A percentile compares a stretch with the other conserved stretches of the same genome.
Evolutionary conservation across 805 yeast genomes (phyloP).

Genomic region (Candida odintsovae): DNA sequence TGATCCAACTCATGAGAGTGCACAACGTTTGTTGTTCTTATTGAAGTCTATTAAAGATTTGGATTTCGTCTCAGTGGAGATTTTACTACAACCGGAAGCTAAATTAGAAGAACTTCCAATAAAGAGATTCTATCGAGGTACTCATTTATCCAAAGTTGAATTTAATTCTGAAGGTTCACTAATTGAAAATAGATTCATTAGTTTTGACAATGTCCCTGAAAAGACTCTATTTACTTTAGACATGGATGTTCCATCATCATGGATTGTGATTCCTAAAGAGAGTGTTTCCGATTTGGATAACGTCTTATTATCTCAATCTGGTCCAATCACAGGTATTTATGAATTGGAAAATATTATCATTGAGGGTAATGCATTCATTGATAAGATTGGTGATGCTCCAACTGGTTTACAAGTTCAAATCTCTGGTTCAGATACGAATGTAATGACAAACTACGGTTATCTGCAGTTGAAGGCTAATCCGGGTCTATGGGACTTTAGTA

Average conservation of each 20-base stretch:
- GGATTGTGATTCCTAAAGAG: constrained; percentile 56
- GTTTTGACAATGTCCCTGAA: constrained; percentile 45
- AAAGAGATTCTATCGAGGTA: constrained; percentile 53
- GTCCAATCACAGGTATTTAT: constrained; percentile 38
- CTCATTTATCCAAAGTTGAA: constrained; percentile 29
- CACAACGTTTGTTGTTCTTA: constrained; percentile 58
- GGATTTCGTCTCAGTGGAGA: constrained; percentile 44
- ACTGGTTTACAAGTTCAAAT: constrained; percentile 20
- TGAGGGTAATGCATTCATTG: constrained; percentile 64
- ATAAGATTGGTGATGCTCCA: constrained; percentile 18
- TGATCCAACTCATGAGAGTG: constrained; percentile 66
- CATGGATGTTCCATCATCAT: constrained; percentile 55
- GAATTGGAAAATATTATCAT: constrained; percentile 50
- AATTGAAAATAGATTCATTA: constrained; percentile 23
- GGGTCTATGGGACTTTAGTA: constrained; percentile 55
- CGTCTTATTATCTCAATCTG: constrained; percentile 35
- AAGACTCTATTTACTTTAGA: constrained; percentile 48
- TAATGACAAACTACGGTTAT: constrained; percentile 82
- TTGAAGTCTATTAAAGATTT: constrained; percentile 36
- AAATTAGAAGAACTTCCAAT: constrained; percentile 38
- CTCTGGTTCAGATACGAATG: constrained; percentile 46
- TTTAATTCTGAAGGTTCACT: constrained; percentile 25
- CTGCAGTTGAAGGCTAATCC: constrained; percentile 72
- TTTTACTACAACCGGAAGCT: constrained; percentile 54
- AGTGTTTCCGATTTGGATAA: constrained; percentile 61